Conservation (phyloP, 176 grass and related monocot genomes). For the Puya raimondii region DNA sequence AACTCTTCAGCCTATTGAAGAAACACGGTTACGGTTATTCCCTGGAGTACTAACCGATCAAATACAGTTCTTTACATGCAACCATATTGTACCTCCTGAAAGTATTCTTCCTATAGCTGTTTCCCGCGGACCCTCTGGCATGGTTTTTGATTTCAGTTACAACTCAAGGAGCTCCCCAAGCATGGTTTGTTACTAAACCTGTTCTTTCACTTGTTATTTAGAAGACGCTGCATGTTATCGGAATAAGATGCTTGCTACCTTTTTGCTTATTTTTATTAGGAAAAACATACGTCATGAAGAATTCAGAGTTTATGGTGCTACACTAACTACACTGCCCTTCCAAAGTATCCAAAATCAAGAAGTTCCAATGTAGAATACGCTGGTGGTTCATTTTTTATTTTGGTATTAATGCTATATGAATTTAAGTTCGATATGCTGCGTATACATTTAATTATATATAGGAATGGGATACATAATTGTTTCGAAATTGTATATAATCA, state of each 20-base stretch:
- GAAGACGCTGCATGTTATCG: background rate
- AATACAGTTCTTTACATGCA: slow-evolving; percentile 75
- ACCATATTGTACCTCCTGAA: slow-evolving; percentile 88
- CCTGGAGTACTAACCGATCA: slow-evolving; percentile 35
- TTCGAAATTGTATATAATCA: no score
- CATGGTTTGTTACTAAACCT: slow-evolving; percentile 43
- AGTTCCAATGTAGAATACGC: no score
- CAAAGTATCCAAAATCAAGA: no score
- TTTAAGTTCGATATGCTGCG: no score
- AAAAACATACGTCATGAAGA: background rate
- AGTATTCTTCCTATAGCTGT: slow-evolving; percentile 84
- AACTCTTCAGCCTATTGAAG: slow-evolving; percentile 95
- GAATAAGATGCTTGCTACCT: background rate
- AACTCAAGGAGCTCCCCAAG: slow-evolving; percentile 55
- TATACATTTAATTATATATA: no score
- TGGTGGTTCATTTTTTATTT: background rate
- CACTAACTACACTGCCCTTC: background rate
- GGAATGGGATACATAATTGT: no score
- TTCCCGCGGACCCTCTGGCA: slow-evolving; percentile 80
- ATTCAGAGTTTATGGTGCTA: background rate
- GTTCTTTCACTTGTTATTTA: background rate
- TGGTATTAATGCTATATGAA: background rate
- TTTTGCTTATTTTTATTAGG: background rate
- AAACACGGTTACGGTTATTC: slow-evolving; percentile 79
- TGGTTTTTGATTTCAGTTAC: slow-evolving; percentile 95